Conservation (phyloP, 208 protist genomes). For the Acanthamoeba sp. region DNA sequence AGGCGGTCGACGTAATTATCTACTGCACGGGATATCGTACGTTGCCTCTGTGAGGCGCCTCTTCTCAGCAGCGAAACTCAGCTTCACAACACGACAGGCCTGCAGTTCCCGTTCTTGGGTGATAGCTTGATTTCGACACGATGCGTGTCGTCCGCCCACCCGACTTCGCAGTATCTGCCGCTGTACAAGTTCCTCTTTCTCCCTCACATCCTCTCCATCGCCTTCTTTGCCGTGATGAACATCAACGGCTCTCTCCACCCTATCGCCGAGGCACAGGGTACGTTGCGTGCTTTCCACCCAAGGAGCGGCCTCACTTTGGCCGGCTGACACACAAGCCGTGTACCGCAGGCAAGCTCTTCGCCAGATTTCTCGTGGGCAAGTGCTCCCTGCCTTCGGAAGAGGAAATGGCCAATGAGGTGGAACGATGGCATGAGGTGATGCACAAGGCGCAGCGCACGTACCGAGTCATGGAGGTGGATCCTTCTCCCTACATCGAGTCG, state of each 20-base stretch:
- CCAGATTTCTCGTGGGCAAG: neutral
- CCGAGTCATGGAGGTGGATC: slow-evolving; percentile 49
- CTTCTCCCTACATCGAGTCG: neutral
- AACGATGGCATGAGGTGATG: neutral
- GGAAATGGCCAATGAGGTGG: neutral
- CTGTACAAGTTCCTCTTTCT: slow-evolving; percentile 55
- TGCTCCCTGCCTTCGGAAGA: neutral
- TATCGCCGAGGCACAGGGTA: slow-evolving; percentile 38
- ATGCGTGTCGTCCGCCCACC: neutral
- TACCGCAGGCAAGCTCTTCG: slow-evolving; percentile 35
- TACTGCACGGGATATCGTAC: slow-evolving; percentile 53
- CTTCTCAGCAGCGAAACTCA: neutral
- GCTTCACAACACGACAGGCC: neutral
- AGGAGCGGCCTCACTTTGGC: too few relatives aligned
- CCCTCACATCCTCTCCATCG: neutral
- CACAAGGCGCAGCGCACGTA: neutral
- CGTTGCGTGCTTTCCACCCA: too few relatives aligned
- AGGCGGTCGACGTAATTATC: slow-evolving; percentile 33
- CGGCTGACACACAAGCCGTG: too few relatives aligned
- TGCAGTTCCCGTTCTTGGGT: slow-evolving; percentile 7
- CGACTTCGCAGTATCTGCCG: slow-evolving; percentile 41
- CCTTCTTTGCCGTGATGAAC: slow-evolving; percentile 58
- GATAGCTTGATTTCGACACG: neutral
- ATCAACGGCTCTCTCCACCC: slow-evolving; percentile 54
- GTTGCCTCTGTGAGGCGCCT: neutral